phyloP scores from a whole-genome alignment of 148 eudicot genomes.

The Linanthus parryae region DNA sequence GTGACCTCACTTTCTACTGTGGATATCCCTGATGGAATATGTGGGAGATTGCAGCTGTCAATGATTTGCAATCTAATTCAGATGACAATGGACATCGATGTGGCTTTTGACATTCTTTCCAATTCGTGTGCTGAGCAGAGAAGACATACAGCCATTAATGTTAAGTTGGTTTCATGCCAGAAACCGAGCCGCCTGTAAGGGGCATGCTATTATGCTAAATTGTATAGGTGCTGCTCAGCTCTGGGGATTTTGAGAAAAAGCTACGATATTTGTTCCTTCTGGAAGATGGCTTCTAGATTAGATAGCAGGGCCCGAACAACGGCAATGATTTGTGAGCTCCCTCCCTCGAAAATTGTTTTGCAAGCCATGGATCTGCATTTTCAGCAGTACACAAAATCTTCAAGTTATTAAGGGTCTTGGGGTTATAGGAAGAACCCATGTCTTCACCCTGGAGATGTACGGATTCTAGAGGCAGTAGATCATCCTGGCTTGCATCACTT shows the following conservation, averaged over 20 bases:
- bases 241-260: slow-evolving; percentile 63
- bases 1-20: slow-evolving; percentile 71
- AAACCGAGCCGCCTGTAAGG: slow-evolving; percentile 66
- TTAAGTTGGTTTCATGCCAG: slow-evolving; percentile 72
- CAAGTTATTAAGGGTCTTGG: slow-evolving; percentile 55
- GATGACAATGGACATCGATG: slow-evolving; percentile 53
- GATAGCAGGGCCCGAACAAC: slow-evolving; percentile 60
- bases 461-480: slow-evolving; percentile 79
- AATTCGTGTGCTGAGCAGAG: slow-evolving; percentile 74
- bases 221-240: slow-evolving; percentile 79
- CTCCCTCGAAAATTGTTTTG: slow-evolving; percentile 61
- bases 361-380: slow-evolving; percentile 59
- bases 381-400: slow-evolving; percentile 35
- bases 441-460: slow-evolving; percentile 91
- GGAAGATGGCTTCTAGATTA: slow-evolving; percentile 93
- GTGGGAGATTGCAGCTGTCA: slow-evolving; percentile 67
- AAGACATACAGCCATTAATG: slow-evolving; percentile 78
- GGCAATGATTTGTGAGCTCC: slow-evolving; percentile 72
- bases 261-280: slow-evolving; percentile 66
- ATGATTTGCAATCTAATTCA: slow-evolving; percentile 57
- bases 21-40: slow-evolving; percentile 50
- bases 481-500: slow-evolving; percentile 63
- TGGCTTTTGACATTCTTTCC: slow-evolving; percentile 66
- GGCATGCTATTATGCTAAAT: slow-evolving; percentile 86
- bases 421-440: slow-evolving; percentile 79